These are phyloP conservation scores for Filosporella fistucella DNA, from an alignment of 495 filamentous ascomycete genomes.

Conservation along the genomic window DNA sequence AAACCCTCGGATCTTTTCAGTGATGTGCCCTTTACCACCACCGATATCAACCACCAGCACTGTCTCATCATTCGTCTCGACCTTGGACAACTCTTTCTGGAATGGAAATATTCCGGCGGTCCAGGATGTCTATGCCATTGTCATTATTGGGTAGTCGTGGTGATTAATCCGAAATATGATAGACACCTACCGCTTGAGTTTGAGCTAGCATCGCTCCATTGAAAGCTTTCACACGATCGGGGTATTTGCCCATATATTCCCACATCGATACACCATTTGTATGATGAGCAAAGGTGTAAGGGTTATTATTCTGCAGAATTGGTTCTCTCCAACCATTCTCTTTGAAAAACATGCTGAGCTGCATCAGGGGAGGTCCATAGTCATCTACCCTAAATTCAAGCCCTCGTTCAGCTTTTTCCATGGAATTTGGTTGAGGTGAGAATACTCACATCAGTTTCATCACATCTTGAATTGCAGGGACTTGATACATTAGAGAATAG, in stretches of 20 bases:
- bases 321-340: neutral
- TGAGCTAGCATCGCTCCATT: conserved; percentile 22
- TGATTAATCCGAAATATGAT: conserved; percentile 27
- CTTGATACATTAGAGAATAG: conserved; percentile 6
- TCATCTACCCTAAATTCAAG: conserved; percentile 5
- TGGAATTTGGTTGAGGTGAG: too few relatives aligned
- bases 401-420: conserved; percentile 1
- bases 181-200: conserved; percentile 22
- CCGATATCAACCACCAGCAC: conserved; percentile 22
- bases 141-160: too few relatives aligned
- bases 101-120: conserved; percentile 35
- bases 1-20: neutral
- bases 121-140: too few relatives aligned
- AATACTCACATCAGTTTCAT: too few relatives aligned
- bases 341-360: neutral
- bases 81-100: conserved; percentile 22
- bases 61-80: conserved; percentile 27
- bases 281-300: conserved; percentile 25
- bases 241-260: conserved; percentile 15
- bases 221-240: conserved; percentile 5
- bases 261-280: conserved; percentile 29
- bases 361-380: neutral
- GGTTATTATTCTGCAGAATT: conserved; percentile 12
- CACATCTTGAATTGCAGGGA: too few relatives aligned
- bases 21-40: conserved; percentile 20